Percentiles rank a stretch among this genome's conserved stretches.
phyloP scores from a whole-genome alignment of 129 eudicot genomes.

The Daucus carota region DH1_v3.0 NC_030382.2:56867501-56868000 shows the following conservation, averaged over 20 bases:
- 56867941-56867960: not conserved
- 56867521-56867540: not conserved
- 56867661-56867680: constrained; percentile 9
- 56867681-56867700: constrained; percentile 22
- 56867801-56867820: not conserved
- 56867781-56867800: not conserved
- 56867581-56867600: constrained; percentile 13
- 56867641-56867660: constrained; percentile 21
- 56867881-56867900: not conserved
- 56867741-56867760: not conserved
- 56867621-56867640: not conserved
- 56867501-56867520: not conserved
- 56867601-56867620: constrained; percentile 28
- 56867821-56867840: not conserved
- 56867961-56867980: not conserved
- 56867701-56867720: constrained; percentile 9
- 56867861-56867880: not conserved
- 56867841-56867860: not conserved
- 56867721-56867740: constrained; percentile 1
- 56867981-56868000: not conserved
- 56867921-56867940: not conserved
- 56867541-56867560: not conserved
- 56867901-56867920: not conserved
- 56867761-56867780: not conserved
- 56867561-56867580: not conserved